A percentile compares a stretch with the other conserved stretches of the same genome.
phyloP scores from a whole-genome alignment of 768 basidiomycete species.

The Leccinum uliginosum region DNA sequence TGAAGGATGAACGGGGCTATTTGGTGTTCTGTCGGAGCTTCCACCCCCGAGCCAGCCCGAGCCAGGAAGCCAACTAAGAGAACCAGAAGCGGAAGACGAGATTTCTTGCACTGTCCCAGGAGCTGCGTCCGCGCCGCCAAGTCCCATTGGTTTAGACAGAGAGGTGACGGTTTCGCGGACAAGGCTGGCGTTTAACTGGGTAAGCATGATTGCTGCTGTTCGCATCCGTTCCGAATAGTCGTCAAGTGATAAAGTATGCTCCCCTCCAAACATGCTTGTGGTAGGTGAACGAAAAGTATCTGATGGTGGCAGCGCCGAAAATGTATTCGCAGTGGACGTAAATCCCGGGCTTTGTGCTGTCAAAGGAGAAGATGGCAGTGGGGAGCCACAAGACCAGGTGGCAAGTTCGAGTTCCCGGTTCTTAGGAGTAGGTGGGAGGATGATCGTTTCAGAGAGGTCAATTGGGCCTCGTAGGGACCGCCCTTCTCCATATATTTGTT shows the following conservation, averaged over 20 bases:
- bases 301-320: not conserved
- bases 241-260: constrained; percentile 68
- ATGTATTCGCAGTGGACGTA: constrained; percentile 10
- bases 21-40: constrained; percentile 19
- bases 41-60: constrained; percentile 45
- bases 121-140: not conserved
- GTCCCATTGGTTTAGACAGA: constrained; percentile 12
- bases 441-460: constrained; percentile 82
- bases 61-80: constrained; percentile 51
- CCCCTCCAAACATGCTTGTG: constrained; percentile 2
- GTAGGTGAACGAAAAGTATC: constrained; percentile 6
- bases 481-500: constrained; percentile 86
- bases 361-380: constrained; percentile 46
- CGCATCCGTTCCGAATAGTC: constrained; percentile 99
- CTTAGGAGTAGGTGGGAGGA: constrained; percentile 77
- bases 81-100: constrained; percentile 20
- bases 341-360: constrained; percentile 33
- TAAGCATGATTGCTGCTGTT: constrained; percentile 96
- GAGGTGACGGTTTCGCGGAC: constrained; percentile 47
- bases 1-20: constrained; percentile 30
- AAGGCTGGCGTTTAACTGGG: constrained; percentile 86
- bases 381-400: constrained; percentile 64
- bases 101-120: constrained; percentile 10
- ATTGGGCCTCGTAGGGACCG: constrained; percentile 67
- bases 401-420: constrained; percentile 87